These are phyloP conservation scores for Triadica sebifera DNA, from an alignment of 345 rosid genomes.

Conservation along the genomic window DNA sequence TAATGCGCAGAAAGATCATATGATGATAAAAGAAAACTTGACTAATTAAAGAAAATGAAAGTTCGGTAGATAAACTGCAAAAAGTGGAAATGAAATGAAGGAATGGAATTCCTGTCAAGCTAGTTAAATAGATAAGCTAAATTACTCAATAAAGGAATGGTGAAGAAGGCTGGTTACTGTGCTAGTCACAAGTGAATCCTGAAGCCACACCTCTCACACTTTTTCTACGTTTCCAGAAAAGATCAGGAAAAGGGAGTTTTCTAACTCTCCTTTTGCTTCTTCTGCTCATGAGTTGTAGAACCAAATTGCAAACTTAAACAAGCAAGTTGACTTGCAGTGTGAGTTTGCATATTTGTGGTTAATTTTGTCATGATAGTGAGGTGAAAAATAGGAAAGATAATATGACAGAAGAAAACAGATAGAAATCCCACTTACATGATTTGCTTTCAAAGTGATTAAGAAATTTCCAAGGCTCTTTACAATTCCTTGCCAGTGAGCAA, in stretches of 20 bases:
- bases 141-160: no score
- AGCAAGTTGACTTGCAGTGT: not conserved
- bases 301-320: not conserved
- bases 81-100: no score
- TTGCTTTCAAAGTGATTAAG: conserved; percentile 67
- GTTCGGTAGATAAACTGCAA: no score
- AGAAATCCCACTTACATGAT: conserved; percentile 49
- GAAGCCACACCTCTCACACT: not conserved
- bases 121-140: no score
- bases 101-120: no score
- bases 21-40: no score
- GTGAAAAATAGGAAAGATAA: not conserved
- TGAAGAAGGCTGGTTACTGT: not conserved
- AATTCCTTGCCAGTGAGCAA: conserved; percentile 97
- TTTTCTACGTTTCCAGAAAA: not conserved
- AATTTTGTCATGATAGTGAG: not conserved
- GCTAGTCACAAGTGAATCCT: not conserved
- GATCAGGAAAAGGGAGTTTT: not conserved
- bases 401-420: not conserved
- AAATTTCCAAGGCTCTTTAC: conserved; percentile 90
- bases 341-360: not conserved
- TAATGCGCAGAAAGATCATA: not conserved
- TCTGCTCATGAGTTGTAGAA: no score
- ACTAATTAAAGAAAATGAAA: no score
- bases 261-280: not conserved